Evolutionary conservation across 768 basidiomycete species (phyloP), one percentile per base, ranked within the genome.

Genomic region (Kwoniella dejecticola): DNA sequence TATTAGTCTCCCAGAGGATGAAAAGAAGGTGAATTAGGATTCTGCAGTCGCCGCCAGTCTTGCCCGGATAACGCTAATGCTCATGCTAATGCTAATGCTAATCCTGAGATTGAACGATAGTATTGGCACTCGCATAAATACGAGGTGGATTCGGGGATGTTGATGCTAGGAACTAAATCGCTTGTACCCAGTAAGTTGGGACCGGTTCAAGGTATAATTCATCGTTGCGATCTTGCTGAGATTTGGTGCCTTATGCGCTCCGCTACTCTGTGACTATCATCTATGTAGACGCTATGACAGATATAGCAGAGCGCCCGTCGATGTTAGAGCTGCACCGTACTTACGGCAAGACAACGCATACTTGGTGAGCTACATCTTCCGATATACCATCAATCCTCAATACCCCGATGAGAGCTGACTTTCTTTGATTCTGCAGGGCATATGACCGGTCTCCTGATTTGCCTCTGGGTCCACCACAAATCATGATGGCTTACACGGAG

Each of bases 51-150:
- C n/a, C n/a, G n/a, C n/a, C n/a, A n/a, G n/a, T 30, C 15, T 40
- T 29, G 10, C 10, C 38, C 6, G 2, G 1, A 27, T 11, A 1
- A 24, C 29, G 17, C 15, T 26, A 42, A 44, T 44, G 40, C 27
- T 50, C 11, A 44, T 11, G 29, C 50, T 30, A 13, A 24, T 11
- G 26, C 5, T 45, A 15, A 5, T 31, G 44, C 4, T 26, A n/a
- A n/a, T n/a, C n/a, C n/a, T n/a, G n/a, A n/a, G n/a, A n/a, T n/a
- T n/a, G n/a, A n/a, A n/a, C n/a, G n/a, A 7, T 47, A 75, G 66
- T 83, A 81, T 57, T 84, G 84, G 84, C 84, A 85, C 67, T 83
- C 82, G 13, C 84, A 85, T 64, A 81, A 83, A 63, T 64, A 56
- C 29, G 71, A 77, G 53, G 76, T 77, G 4, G 70, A 77, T 36